Base-by-base conservation (phyloP, 2,329 filamentous ascomycete species). In the Amphichorda felina region DNA sequence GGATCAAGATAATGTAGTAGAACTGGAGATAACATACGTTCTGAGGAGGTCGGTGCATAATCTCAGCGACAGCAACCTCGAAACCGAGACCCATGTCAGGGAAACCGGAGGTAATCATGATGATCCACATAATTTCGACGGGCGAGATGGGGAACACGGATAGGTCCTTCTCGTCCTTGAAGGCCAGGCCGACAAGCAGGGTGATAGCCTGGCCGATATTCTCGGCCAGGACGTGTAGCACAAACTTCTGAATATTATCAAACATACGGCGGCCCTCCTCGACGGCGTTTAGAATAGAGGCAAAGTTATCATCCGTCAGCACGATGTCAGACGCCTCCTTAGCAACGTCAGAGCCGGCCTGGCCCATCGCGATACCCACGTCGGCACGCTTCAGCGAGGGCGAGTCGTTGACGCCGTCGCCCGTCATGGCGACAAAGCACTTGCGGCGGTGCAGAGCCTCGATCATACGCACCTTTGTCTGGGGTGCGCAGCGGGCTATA, bases 91-190 rank as follows among this genome's bases (percentile, higher is more conserved):
- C 81, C 76, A 85, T 83, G 42, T 83, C 81, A 4, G 80, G 79
- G 48, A 84, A 66, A 33, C 74, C 75, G 22, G 77, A 82, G 1
- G 81, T 85, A 37, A 85, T 69, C 79, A 85, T 84, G 47, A 84
- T 85, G 41, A 86, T 77, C 80, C 79, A 85, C 29, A 85, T 64
- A 42, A 85, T 82, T 44, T 85, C 73, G n/a, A 85, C 75, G 0
- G 80, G 80, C 0, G 78, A 66, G 11, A 85, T 64, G 0, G 79
- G 79, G 49, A 84, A 85, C 5, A 84, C 78, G 0, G 79, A 83
- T 17, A 81, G 56, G 2, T 67, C 62, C 11, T 60, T 62, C 4
- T 51, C 45, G 42, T 84, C 80, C 56, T 84, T 83, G 60, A 85
- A 83, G 0, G 63, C 73, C 4, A 85, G 64, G 37, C 79, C 80